phyloP scores from a whole-genome alignment of 345 rosid species.

The Cardamine chenopodiifolia region DNA sequence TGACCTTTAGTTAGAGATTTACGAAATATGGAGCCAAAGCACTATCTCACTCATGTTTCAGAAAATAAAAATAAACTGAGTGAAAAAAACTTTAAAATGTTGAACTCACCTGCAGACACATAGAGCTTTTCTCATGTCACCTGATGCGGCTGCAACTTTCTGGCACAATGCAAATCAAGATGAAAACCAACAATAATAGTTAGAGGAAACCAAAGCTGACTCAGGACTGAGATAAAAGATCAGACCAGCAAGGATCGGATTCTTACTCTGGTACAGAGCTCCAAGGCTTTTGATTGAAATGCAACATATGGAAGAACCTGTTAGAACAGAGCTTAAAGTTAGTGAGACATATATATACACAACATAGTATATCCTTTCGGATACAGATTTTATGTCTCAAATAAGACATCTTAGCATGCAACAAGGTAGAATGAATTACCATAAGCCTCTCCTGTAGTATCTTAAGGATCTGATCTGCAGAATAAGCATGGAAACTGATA shows the following conservation, averaged over 20 bases:
- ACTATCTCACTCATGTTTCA: neutral
- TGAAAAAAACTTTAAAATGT: neutral
- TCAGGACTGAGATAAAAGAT: neutral
- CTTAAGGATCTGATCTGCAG: slow-evolving; percentile 70
- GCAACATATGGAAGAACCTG: slow-evolving; percentile 63
- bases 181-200: neutral
- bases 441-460: slow-evolving; percentile 77
- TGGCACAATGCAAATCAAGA: slow-evolving; percentile 3
- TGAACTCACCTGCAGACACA: slow-evolving; percentile 37
- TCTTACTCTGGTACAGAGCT: slow-evolving; percentile 94
- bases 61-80: neutral
- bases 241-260: neutral
- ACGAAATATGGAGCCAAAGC: neutral
- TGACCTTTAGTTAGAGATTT: neutral
- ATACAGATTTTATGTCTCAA: neutral
- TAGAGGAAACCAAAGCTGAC: neutral
- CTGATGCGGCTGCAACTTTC: slow-evolving; percentile 39
- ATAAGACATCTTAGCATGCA: neutral
- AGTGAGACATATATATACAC: neutral
- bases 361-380: neutral
- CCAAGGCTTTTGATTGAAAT: slow-evolving; percentile 81
- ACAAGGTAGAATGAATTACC: slow-evolving; percentile 47
- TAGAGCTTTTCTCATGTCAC: slow-evolving; percentile 42
- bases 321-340: slow-evolving; percentile 8
- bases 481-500: slow-evolving; percentile 74